Evolutionary conservation across 176 grass and related monocot genomes (phyloP).

Genomic region (Oryza rufipogon): DNA sequence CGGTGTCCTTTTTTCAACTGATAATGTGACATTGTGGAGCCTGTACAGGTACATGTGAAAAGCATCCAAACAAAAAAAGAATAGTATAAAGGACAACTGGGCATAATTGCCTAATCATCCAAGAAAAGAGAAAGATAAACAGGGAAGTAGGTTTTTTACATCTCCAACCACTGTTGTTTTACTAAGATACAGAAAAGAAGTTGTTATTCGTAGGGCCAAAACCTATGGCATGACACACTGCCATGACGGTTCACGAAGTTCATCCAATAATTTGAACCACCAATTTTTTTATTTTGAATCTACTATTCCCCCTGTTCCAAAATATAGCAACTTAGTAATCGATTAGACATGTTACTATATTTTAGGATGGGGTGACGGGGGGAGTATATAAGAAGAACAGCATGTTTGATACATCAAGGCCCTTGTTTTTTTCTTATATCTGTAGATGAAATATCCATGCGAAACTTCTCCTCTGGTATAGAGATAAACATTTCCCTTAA

Average conservation of each 20-base stretch:
- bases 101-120: neutral
- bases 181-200: conserved; percentile 20
- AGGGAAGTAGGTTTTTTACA: neutral
- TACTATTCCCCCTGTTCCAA: neutral
- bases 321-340: no score
- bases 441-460: conserved; percentile 83
- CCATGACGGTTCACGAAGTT: conserved; percentile 4
- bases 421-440: conserved; percentile 64
- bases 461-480: conserved; percentile 78
- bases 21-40: neutral
- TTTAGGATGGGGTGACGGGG: no score
- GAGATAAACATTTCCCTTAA: conserved; percentile 82
- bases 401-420: conserved; percentile 39
- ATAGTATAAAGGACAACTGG: neutral
- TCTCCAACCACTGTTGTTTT: conserved; percentile 2
- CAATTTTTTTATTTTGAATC: conserved; percentile 1
- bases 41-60: conserved; percentile 1
- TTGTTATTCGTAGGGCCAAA: neutral
- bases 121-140: conserved; percentile 20
- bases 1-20: conserved; percentile 9
- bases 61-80: neutral
- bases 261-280: conserved; percentile 12
- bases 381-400: neutral
- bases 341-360: no score
- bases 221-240: conserved; percentile 9